phyloP scores from a whole-genome alignment of 2,329 filamentous ascomycete species.

The Fusarium setosum region DNA sequence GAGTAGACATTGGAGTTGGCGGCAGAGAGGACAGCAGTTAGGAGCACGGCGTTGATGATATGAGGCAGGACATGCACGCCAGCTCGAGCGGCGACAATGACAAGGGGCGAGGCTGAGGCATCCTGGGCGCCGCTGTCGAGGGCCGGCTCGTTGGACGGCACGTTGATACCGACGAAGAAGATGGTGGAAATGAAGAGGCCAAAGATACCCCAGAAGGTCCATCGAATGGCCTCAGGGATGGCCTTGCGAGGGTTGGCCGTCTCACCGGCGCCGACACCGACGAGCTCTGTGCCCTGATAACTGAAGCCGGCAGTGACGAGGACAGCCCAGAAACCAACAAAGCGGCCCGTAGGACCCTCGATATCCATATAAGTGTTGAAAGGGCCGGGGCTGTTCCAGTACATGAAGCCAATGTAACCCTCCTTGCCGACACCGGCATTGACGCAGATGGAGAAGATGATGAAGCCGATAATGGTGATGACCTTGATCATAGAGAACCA shows the following conservation, averaged over 20 bases:
- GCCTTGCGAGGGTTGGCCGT: slow-evolving; percentile 77
- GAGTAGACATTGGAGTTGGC: slow-evolving; percentile 84
- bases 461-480: slow-evolving; percentile 77
- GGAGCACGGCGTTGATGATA: slow-evolving; percentile 82
- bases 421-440: slow-evolving; percentile 76
- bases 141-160: slow-evolving; percentile 69
- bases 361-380: slow-evolving; percentile 71
- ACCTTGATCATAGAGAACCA: slow-evolving; percentile 84
- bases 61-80: slow-evolving; percentile 72
- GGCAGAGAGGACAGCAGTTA: slow-evolving; percentile 82
- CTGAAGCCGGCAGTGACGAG: slow-evolving; percentile 77
- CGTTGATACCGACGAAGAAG: slow-evolving; percentile 78
- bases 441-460: slow-evolving; percentile 81
- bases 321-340: slow-evolving; percentile 77
- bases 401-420: slow-evolving; percentile 79
- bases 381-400: slow-evolving; percentile 76
- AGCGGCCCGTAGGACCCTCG: slow-evolving; percentile 65
- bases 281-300: slow-evolving; percentile 80
- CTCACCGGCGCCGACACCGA: slow-evolving; percentile 83
- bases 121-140: slow-evolving; percentile 65
- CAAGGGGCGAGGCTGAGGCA: slow-evolving; percentile 74
- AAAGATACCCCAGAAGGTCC: slow-evolving; percentile 81
- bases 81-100: slow-evolving; percentile 69
- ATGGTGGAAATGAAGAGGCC: slow-evolving; percentile 72
- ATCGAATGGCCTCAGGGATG: slow-evolving; percentile 78